Percentiles rank a stretch among this genome's conserved stretches.
Evolutionary conservation across 163 green algal species (phyloP).

Genomic region (Prototheca cutis): DNA sequence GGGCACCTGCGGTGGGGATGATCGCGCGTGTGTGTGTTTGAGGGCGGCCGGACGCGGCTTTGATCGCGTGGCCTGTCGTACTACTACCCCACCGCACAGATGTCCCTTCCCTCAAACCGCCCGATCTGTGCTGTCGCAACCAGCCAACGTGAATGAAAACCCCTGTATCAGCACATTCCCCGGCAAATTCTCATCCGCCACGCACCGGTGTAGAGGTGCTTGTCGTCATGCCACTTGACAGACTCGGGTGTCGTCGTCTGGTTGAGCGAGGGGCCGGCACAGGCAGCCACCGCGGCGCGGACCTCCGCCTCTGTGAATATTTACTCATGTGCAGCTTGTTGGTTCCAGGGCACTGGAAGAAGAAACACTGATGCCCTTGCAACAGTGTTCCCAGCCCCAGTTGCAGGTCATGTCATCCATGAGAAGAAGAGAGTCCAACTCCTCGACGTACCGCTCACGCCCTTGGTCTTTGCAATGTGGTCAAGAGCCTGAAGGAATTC

Average conservation of each 20-base stretch:
- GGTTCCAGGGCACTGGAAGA: too few relatives aligned
- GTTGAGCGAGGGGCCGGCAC: not conserved
- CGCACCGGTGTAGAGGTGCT: not conserved
- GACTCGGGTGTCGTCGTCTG: not conserved
- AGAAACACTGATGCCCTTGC: too few relatives aligned
- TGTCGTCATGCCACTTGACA: not conserved
- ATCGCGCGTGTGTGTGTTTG: too few relatives aligned
- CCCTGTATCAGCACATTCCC: not conserved
- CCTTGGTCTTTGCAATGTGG: not conserved
- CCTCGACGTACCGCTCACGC: not conserved
- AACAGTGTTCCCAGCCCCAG: too few relatives aligned
- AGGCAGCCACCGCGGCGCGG: not conserved
- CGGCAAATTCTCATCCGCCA: not conserved
- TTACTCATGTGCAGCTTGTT: too few relatives aligned
- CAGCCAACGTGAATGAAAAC: too few relatives aligned
- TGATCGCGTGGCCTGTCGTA: too few relatives aligned
- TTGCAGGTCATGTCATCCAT: not conserved
- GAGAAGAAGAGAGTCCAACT: not conserved
- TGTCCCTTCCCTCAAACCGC: too few relatives aligned
- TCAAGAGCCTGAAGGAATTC: not conserved
- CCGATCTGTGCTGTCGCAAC: too few relatives aligned
- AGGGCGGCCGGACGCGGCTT: too few relatives aligned
- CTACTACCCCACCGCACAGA: too few relatives aligned
- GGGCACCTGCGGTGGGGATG: too few relatives aligned
- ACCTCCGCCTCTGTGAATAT: not conserved